Evolutionary conservation across 257 asterid genomes (phyloP).

Genomic region (Paulownia fortunei): DNA sequence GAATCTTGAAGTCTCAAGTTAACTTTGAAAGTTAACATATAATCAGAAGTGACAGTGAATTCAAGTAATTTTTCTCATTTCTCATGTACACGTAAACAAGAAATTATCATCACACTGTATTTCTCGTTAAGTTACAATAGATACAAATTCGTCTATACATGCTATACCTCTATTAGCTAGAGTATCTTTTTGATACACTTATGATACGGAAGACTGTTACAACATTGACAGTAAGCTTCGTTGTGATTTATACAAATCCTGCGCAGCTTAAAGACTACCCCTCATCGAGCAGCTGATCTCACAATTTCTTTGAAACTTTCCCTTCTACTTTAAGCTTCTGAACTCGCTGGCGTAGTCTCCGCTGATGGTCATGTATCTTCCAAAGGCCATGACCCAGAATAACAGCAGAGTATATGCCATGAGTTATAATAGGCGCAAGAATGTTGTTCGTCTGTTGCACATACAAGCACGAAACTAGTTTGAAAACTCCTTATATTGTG

Average conservation of each 20-base stretch:
- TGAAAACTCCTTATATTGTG: neutral
- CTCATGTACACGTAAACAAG: slow-evolving; percentile 24
- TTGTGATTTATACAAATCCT: neutral
- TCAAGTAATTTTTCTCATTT: neutral
- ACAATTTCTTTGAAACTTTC: slow-evolving; percentile 38
- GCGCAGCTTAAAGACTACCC: neutral
- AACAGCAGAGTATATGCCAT: slow-evolving; percentile 87
- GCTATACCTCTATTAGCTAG: slow-evolving; percentile 36
- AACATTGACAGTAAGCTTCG: neutral
- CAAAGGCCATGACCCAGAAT: slow-evolving; percentile 91
- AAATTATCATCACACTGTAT: neutral
- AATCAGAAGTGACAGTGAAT: neutral
- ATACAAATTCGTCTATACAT: slow-evolving; percentile 23
- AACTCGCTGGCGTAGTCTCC: slow-evolving; percentile 75
- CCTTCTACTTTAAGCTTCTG: slow-evolving; percentile 67
- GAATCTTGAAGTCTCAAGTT: too few relatives aligned
- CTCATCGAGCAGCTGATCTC: slow-evolving; percentile 11
- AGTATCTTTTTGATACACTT: slow-evolving; percentile 7
- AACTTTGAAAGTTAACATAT: too few relatives aligned
- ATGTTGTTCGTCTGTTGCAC: slow-evolving; percentile 74
- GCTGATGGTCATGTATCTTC: slow-evolving; percentile 89
- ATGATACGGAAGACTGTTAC: neutral
- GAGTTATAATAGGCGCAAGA: slow-evolving; percentile 87
- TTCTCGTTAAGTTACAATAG: slow-evolving; percentile 22
- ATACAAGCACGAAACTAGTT: slow-evolving; percentile 8